Evolutionary conservation across 495 filamentous ascomycete genomes (phyloP), one percentile per base, ranked within the genome.

Genomic region (Usnea hakonensis): DNA sequence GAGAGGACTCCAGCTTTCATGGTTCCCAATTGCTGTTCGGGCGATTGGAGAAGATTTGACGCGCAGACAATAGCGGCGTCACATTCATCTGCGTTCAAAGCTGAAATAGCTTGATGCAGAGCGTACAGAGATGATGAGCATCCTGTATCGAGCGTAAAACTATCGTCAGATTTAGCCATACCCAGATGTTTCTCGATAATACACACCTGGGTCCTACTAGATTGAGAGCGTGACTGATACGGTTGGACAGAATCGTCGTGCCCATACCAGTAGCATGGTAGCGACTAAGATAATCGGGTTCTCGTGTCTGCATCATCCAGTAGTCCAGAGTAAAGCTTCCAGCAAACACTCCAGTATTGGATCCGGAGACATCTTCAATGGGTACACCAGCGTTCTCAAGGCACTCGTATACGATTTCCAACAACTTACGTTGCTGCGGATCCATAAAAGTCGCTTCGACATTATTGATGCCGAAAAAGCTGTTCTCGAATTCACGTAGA

Each of bases 1-100:
- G 71, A 75, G 0, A 74, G 62, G 5, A 70, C 60, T 13, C 71
- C 68, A 10, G 60, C 44, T 28, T 63, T 72, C n/a, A 71, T 64
- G 7, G 74, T 76, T 10, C 72, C 73, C n/a, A 83, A 76, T 62
- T 77, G 76, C 56, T 76, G 74, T 57, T 81, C 78, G 2, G 77
- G 75, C 1, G 75, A 67, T 69, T 79, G 76, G 58, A 81, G 81
- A 6, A 84, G 63, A 40, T 72, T 75, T 8, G 62, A 3, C 64
- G 66, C 16, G 43, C 73, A n/a, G n/a, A 70, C 71, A 16, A 75
- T 57, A 8, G 71, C 72, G 1, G 61, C 55, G n/a, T 68, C 55
- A 32, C 64, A 70, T 7, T 53, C 43, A 4, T 43, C 8, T 9
- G 17, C 23, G 2, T 19, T 17, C 2, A 63, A n/a, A 26, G 61